These are phyloP conservation scores for Paraglomus brasilianum DNA, from an alignment of 192 early-diverging fungal genomes.

Conservation along the genomic window DNA sequence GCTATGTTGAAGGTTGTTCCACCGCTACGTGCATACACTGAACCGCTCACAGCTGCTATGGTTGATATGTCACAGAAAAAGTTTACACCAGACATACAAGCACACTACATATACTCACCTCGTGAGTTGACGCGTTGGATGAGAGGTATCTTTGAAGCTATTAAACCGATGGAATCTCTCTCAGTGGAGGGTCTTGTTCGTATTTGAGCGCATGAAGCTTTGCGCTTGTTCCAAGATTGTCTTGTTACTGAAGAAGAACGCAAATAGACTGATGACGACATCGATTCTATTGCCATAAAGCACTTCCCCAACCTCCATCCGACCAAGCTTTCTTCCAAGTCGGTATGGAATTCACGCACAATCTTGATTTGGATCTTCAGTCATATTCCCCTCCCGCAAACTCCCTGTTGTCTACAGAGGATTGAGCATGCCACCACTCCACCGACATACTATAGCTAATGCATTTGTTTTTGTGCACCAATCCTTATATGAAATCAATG, in stretches of 20 bases:
- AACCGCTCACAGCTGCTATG: conserved; percentile 92
- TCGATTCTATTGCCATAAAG: conserved; percentile 78
- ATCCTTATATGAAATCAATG: conserved; percentile 85
- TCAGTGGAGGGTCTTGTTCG: conserved; percentile 85
- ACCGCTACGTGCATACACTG: conserved; percentile 83
- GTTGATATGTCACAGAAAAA: conserved; percentile 88
- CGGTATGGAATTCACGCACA: conserved; percentile 90
- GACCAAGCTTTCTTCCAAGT: conserved; percentile 99
- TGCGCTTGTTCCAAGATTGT: conserved; percentile 98
- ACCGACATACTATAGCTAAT: conserved; percentile 85
- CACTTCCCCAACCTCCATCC: conserved; percentile 90
- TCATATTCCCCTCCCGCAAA: conserved; percentile 64
- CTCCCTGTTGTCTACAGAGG: conserved; percentile 77
- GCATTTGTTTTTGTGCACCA: conserved; percentile 93
- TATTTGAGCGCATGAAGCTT: conserved; percentile 97
- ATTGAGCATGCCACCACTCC: conserved; percentile 65
- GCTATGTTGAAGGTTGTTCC: conserved; percentile 95
- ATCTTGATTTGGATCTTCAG: conserved; percentile 81
- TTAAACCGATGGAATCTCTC: conserved; percentile 79
- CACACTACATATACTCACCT: conserved; percentile 99
- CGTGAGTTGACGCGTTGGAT: conserved; percentile 99
- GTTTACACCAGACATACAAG: conserved; percentile 97
- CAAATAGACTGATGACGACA: conserved; percentile 84
- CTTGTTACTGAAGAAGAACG: conserved; percentile 94
- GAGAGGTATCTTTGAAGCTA: conserved; percentile 98